Conservation (phyloP, 495 filamentous ascomycete genomes). For the Parachaetomium inaequale region DNA sequence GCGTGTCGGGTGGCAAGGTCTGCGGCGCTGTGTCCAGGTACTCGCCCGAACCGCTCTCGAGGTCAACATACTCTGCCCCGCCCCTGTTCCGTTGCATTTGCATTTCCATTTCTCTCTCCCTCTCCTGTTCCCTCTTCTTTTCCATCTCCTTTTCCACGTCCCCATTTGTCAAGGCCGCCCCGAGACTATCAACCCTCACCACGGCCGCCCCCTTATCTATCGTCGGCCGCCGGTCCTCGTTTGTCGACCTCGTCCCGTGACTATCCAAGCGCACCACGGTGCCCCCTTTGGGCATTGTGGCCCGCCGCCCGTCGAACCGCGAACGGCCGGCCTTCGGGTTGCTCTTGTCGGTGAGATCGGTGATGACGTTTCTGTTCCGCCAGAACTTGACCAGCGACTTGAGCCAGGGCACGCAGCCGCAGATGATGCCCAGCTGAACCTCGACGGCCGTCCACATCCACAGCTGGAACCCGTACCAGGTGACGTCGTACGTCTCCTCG, state of each 20-base stretch:
- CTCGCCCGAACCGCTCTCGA: conserved; percentile 1
- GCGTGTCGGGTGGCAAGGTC: not conserved
- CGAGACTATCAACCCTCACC: conserved; percentile 13
- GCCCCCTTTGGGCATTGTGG: too few relatives aligned
- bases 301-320: not conserved
- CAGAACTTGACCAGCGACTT: conserved; percentile 32
- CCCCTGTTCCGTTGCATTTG: not conserved
- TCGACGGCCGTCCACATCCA: conserved; percentile 45
- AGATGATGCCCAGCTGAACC: conserved; percentile 40
- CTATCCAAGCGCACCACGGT: too few relatives aligned
- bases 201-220: conserved; percentile 1
- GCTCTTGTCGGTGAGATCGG: not conserved
- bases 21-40: not conserved
- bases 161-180: not conserved
- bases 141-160: not conserved
- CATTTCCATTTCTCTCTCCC: not conserved
- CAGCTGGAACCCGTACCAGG: conserved; percentile 39
- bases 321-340: not conserved
- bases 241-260: not conserved
- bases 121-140: not conserved
- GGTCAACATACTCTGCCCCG: not conserved
- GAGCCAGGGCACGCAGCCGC: conserved; percentile 40
- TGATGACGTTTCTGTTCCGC: not conserved
- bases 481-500: conserved; percentile 32
- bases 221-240: not conserved